Percentiles rank a stretch among this genome's conserved stretches.
Evolutionary conservation across 2,329 filamentous ascomycete genomes (phyloP).

Genomic region (Xylaria sp.): DNA sequence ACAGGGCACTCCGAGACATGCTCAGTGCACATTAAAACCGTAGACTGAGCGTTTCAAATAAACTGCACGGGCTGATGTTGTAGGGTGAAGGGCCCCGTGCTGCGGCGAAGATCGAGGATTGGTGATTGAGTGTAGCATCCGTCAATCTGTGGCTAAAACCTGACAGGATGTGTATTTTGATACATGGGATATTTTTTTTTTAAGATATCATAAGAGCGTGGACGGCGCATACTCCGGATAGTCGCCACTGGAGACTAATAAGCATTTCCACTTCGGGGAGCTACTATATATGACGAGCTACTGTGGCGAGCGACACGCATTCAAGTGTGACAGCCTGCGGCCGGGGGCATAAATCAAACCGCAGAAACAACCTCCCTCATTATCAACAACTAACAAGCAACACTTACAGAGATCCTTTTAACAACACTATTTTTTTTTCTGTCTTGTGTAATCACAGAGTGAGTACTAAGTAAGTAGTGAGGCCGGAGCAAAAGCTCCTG

Average conservation of each 20-base stretch:
- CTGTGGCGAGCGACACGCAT: slow-evolving; percentile 44
- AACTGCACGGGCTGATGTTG: slow-evolving; percentile 37
- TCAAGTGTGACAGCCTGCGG: slow-evolving; percentile 29
- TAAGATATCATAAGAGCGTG: slow-evolving; percentile 38
- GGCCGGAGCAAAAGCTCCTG: slow-evolving; percentile 47
- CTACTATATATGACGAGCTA: slow-evolving; percentile 28
- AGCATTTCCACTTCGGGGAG: slow-evolving; percentile 37
- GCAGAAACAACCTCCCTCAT: slow-evolving; percentile 25
- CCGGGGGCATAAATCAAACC: slow-evolving; percentile 24
- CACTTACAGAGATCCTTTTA: slow-evolving; percentile 31
- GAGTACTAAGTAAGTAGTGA: slow-evolving; percentile 39
- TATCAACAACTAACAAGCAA: slow-evolving; percentile 25
- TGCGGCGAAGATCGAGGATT: slow-evolving; percentile 41
- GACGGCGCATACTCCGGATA: slow-evolving; percentile 37
- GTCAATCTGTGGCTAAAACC: slow-evolving; percentile 44
- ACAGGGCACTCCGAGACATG: slow-evolving; percentile 67
- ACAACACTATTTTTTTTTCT: slow-evolving; percentile 39
- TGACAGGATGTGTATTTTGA: slow-evolving; percentile 41
- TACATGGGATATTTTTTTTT: slow-evolving; percentile 38
- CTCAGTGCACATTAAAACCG: slow-evolving; percentile 69
- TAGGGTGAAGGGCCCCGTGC: slow-evolving; percentile 42
- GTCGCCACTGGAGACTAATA: slow-evolving; percentile 39
- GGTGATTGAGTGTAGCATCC: slow-evolving; percentile 44
- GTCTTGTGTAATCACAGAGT: slow-evolving; percentile 39
- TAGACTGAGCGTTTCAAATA: slow-evolving; percentile 33